Evolutionary conservation across 805 yeast genomes (phyloP).

Genomic region (Ogataea henricii): DNA sequence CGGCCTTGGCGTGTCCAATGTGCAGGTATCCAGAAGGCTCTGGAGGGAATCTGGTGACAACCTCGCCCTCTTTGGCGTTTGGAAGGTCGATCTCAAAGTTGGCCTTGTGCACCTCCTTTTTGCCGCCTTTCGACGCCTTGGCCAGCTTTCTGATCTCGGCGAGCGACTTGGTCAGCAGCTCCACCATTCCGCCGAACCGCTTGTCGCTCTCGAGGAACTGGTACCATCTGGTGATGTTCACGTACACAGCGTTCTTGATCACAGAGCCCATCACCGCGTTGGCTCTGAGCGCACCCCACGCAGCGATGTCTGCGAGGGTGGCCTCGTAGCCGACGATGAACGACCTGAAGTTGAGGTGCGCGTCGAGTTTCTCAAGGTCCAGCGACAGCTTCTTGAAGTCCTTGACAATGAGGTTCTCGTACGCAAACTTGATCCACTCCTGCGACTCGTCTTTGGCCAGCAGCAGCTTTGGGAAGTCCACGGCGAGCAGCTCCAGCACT

Average conservation of each 20-base stretch:
- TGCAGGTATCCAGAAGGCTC: constrained; percentile 99
- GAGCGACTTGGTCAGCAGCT: constrained; percentile 64
- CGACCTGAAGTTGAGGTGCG: constrained; percentile 82
- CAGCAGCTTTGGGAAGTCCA: constrained; percentile 51
- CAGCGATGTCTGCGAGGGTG: constrained; percentile 78
- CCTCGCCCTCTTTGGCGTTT: constrained; percentile 91
- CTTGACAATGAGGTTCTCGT: constrained; percentile 69
- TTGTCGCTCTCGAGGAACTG: constrained; percentile 66
- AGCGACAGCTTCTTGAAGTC: constrained; percentile 84
- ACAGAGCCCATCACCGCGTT: constrained; percentile 92
- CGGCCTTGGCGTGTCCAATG: constrained; percentile 99
- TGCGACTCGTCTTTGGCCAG: constrained; percentile 42
- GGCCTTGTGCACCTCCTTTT: constrained; percentile 90
- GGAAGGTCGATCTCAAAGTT: constrained; percentile 91
- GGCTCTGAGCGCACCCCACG: constrained; percentile 93
- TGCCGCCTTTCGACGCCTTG: constrained; percentile 54
- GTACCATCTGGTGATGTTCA: constrained; percentile 94
- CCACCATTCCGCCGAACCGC: constrained; percentile 70
- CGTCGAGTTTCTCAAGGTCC: constrained; percentile 77
- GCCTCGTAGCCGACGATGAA: constrained; percentile 68
- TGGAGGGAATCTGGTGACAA: constrained; percentile 98
- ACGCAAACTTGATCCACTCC: constrained; percentile 69
- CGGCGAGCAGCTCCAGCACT: constrained; percentile 51
- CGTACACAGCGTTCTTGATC: constrained; percentile 78
- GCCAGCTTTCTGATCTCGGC: constrained; percentile 73